These are phyloP conservation scores for Solanum boliviense DNA, from an alignment of 257 asterid genomes.

Conservation along the genomic window DNA sequence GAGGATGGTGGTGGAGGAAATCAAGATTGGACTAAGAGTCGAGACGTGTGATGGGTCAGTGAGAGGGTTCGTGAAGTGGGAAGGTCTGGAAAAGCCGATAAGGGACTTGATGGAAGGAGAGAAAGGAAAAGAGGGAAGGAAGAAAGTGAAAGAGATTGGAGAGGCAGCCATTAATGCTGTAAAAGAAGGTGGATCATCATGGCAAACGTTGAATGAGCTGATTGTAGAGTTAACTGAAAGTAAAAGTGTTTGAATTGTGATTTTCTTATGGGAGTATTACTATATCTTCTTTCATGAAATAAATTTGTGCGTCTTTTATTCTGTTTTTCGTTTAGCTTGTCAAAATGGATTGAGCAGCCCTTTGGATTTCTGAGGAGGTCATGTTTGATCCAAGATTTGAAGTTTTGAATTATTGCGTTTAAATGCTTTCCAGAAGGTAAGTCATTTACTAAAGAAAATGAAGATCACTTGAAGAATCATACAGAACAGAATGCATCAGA, in stretches of 20 bases:
- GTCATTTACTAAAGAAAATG: too few species aligned
- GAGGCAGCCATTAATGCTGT: slow-evolving; percentile 30
- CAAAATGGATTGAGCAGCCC: too few species aligned
- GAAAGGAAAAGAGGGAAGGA: slow-evolving; percentile 25
- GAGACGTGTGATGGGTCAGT: slow-evolving; percentile 26
- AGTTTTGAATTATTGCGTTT: background rate
- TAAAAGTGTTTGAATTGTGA: background rate
- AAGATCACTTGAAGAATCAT: too few species aligned
- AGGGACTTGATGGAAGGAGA: slow-evolving; percentile 54
- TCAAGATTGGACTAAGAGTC: slow-evolving; percentile 35
- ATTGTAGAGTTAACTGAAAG: background rate
- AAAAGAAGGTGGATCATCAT: slow-evolving; percentile 61
- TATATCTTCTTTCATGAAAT: too few species aligned
- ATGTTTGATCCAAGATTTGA: background rate
- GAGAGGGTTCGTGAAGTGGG: slow-evolving; percentile 45
- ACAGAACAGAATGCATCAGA: too few species aligned
- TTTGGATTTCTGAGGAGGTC: too few species aligned
- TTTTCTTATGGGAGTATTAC: background rate
- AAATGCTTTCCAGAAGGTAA: too few species aligned
- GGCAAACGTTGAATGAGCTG: slow-evolving; percentile 17
- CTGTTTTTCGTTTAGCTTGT: too few species aligned
- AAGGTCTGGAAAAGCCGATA: slow-evolving; percentile 27
- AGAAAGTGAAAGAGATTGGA: slow-evolving; percentile 27
- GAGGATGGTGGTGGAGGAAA: slow-evolving; percentile 47
- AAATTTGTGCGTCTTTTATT: too few species aligned